Conservation (phyloP, 2,329 filamentous ascomycete species). For the Pestalotiopsis sp. region DNA sequence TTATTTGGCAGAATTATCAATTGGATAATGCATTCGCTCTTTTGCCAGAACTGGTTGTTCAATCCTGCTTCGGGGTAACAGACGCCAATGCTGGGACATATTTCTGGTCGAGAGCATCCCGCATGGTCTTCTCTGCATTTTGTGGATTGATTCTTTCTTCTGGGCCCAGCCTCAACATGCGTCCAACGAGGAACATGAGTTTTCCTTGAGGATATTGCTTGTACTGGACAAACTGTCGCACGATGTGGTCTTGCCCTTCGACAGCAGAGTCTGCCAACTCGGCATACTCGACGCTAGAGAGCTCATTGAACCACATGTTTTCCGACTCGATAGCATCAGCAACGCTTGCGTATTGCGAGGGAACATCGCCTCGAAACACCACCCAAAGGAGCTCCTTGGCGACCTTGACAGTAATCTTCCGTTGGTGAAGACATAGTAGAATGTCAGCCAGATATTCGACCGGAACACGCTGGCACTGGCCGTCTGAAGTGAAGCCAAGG, state of each 20-base stretch:
- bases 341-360: conserved; percentile 38
- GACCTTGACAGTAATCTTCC: conserved; percentile 57
- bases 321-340: conserved; percentile 46
- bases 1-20: not conserved
- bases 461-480: conserved; percentile 50
- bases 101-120: conserved; percentile 28
- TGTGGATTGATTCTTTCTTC: conserved; percentile 58
- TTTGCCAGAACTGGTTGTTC: not conserved
- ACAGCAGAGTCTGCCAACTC: conserved; percentile 47
- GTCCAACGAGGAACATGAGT: conserved; percentile 63
- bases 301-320: conserved; percentile 57
- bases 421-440: conserved; percentile 47
- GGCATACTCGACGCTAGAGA: conserved; percentile 49
- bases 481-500: conserved; percentile 43
- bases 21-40: not conserved
- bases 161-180: conserved; percentile 57
- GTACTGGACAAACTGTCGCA: conserved; percentile 47
- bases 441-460: conserved; percentile 52
- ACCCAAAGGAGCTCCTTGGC: conserved; percentile 61
- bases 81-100: conserved; percentile 22
- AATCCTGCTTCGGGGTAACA: not conserved
- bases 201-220: conserved; percentile 57
- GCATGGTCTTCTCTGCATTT: conserved; percentile 51
- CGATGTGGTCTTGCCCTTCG: conserved; percentile 47
- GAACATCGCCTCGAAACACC: conserved; percentile 50